Conservation (phyloP, 2,329 filamentous ascomycete genomes). For the Claviceps humidiphila region DNA sequence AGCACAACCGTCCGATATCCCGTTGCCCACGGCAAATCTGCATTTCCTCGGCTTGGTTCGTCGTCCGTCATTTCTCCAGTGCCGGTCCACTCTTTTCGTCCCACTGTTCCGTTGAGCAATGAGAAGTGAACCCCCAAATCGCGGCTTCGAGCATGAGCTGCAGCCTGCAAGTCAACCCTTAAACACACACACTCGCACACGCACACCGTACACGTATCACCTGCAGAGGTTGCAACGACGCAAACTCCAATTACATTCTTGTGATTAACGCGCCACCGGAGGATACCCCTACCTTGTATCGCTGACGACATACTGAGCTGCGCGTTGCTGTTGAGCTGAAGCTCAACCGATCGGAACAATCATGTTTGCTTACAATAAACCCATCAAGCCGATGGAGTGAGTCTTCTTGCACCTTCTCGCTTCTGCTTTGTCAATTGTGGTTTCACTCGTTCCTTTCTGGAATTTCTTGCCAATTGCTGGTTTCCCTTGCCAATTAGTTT, state of each 20-base stretch:
- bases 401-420: conserved; percentile 7
- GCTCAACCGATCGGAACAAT: conserved; percentile 5
- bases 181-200: background rate
- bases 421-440: background rate
- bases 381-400: conserved; percentile 26
- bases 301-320: background rate
- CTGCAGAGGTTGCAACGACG: background rate
- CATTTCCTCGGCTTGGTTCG: no score
- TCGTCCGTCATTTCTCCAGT: no score
- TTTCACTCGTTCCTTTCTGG: background rate
- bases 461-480: background rate
- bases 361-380: conserved; percentile 25
- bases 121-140: no score
- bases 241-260: background rate
- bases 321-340: conserved; percentile 2
- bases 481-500: background rate
- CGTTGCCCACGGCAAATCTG: no score
- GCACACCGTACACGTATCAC: background rate
- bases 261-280: conserved; percentile 1
- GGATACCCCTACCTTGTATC: background rate
- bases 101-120: no score
- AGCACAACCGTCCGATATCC: no score
- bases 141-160: no score
- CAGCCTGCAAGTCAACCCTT: no score
- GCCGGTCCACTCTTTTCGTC: no score